phyloP scores from a whole-genome alignment of 2,329 filamentous ascomycete genomes.

The Plenodomus biglobosus region DNA sequence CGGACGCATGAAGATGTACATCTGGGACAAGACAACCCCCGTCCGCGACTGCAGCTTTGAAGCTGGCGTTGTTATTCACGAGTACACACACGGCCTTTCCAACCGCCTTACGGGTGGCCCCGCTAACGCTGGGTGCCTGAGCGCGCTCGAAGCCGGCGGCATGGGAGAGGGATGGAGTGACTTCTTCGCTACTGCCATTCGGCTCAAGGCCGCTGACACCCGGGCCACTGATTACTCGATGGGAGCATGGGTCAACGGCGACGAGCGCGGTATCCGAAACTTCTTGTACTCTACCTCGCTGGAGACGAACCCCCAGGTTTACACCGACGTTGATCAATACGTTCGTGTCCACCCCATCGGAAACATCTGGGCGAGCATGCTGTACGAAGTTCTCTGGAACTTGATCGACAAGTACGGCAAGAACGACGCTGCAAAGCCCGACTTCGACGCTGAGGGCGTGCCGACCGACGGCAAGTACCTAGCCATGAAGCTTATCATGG shows the following conservation, averaged over 20 bases:
- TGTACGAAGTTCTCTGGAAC: constrained; percentile 62
- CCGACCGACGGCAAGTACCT: constrained; percentile 58
- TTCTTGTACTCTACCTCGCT: constrained; percentile 57
- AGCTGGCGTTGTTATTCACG: constrained; percentile 61
- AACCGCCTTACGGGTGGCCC: constrained; percentile 63
- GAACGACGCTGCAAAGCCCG: constrained; percentile 48
- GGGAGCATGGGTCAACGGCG: constrained; percentile 54
- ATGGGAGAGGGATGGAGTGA: constrained; percentile 64
- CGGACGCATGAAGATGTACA: constrained; percentile 61
- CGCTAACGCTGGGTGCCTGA: constrained; percentile 55
- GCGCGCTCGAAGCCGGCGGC: constrained; percentile 53
- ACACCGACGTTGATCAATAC: constrained; percentile 48
- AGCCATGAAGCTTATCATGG: constrained; percentile 55
- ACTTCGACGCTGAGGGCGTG: constrained; percentile 49
- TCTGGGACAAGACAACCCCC: constrained; percentile 55
- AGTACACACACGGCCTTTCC: constrained; percentile 51
- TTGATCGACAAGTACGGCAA: constrained; percentile 59
- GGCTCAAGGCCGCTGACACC: constrained; percentile 52
- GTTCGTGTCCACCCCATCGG: constrained; percentile 53
- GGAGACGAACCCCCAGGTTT: constrained; percentile 55
- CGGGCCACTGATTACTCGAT: constrained; percentile 52
- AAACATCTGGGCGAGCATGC: constrained; percentile 55
- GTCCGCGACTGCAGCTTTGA: constrained; percentile 61
- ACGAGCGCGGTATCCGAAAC: constrained; percentile 50
- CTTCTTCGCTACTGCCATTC: constrained; percentile 57